Base-by-base conservation (phyloP, 2,329 filamentous ascomycete genomes). In the Tolypocladium tropicale region DNA sequence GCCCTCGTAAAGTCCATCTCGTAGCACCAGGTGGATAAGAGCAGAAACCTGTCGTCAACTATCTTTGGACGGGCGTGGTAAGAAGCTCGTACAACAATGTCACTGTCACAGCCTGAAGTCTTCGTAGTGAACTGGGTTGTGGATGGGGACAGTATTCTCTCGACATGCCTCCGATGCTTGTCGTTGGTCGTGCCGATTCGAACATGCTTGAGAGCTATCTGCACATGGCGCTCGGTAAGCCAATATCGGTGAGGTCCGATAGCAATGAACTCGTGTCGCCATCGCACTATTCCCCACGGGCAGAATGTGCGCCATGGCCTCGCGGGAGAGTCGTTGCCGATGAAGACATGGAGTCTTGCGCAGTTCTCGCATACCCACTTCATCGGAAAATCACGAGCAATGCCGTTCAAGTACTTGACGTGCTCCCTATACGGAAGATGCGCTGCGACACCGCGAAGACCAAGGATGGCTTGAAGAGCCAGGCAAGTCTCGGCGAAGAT, bases 331-430 rank as follows among this genome's bases (percentile, higher is more conserved):
- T 33, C 39, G 5, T 6, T 10, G 4, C 25, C 1, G 3, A 16
- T 18, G 6, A 37, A 36, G 32, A 33, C 37, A 34, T 54, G 53
- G 21, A 54, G 43, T n/a, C 12, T 48, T 12, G 25, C 28, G 25
- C 53, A 54, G 6, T 33, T 21, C 6, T 50, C 53, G 32, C 53
- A 54, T 14, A 54, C 53, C 53, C 53, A 54, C 25, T 48, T 49
- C 10, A 12, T 37, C 2, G 39, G 53, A 16, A 28, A 14, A 18
- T 49, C 30, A 32, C 39, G 34, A 14, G 41, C 41, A 12, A 50
- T 16, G 33, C 43, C 30, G 18, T 28, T 10, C n/a, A 54, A 32
- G 30, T 48, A 54, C 30, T 49, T 32, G 18, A 54, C n/a, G 21
- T 46, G 53, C 23, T 49, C 25, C 46, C 32, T 50, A 16, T 50